Conservation (phyloP, 306 rosid species). For the Hylodesmum podocarpum region DNA sequence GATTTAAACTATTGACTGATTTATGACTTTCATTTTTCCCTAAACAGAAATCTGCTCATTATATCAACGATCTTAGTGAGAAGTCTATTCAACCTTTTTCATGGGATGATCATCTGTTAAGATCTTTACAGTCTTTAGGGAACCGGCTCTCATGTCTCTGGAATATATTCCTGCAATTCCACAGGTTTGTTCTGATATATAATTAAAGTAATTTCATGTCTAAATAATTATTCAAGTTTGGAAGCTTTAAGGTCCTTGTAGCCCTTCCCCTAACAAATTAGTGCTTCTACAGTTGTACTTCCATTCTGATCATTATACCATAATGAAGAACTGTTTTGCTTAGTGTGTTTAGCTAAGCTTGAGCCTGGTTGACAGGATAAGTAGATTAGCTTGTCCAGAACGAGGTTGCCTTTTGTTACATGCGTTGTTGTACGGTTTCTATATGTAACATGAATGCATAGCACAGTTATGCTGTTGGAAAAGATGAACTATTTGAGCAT, state of each 20-base stretch:
- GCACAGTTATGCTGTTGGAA: not conserved
- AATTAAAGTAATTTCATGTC: constrained; percentile 16
- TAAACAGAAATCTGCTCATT: constrained; percentile 50
- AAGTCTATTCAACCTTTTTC: constrained; percentile 48
- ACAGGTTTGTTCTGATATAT: constrained; percentile 58
- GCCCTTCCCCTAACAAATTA: not conserved
- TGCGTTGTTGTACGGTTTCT: not conserved
- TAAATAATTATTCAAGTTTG: constrained; percentile 6
- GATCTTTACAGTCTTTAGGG: constrained; percentile 55
- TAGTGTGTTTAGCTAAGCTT: not conserved
- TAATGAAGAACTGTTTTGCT: constrained; percentile 5
- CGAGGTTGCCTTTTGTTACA: not conserved
- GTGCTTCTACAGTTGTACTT: constrained; percentile 18
- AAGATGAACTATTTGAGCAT: constrained; percentile 19
- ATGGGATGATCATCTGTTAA: constrained; percentile 50
- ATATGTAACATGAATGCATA: not conserved
- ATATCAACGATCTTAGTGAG: constrained; percentile 38
- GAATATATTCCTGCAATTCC: constrained; percentile 84
- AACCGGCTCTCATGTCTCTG: constrained; percentile 71
- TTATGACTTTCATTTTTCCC: not conserved
- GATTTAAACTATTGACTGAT: constrained; percentile 14
- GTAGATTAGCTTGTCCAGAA: constrained; percentile 10
- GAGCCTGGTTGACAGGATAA: not conserved
- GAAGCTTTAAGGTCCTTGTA: not conserved
- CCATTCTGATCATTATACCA: constrained; percentile 1